Evolutionary conservation across 768 basidiomycete genomes (phyloP).

Genomic region (Tulasnella sp.): DNA sequence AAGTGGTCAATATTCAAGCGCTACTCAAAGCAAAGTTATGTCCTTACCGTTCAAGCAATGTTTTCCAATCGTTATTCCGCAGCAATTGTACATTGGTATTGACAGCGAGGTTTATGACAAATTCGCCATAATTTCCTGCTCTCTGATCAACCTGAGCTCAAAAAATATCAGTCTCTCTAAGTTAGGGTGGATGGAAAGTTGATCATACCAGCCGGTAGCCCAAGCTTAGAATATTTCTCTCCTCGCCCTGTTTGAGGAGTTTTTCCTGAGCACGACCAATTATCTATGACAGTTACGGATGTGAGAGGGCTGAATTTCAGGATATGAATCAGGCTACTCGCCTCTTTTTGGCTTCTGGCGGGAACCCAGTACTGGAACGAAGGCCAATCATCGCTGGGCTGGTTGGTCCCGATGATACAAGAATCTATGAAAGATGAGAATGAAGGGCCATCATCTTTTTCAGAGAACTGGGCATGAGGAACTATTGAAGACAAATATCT

Average conservation of each 20-base stretch:
- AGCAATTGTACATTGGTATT: slow-evolving; percentile 66
- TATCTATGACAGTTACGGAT: too few species aligned
- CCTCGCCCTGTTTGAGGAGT: slow-evolving; percentile 15
- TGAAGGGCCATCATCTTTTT: too few species aligned
- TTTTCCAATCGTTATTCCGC: slow-evolving; percentile 52
- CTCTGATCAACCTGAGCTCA: neutral
- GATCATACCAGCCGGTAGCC: slow-evolving; percentile 50
- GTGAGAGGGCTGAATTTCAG: too few species aligned
- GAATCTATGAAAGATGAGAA: too few species aligned
- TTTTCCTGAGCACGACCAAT: slow-evolving; percentile 14
- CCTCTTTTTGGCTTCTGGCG: too few species aligned
- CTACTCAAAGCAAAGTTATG: neutral
- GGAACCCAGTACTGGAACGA: too few species aligned
- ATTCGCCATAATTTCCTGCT: slow-evolving; percentile 27
- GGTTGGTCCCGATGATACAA: too few species aligned
- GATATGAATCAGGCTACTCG: too few species aligned
- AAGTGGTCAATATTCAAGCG: neutral
- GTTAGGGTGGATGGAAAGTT: neutral
- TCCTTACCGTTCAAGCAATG: slow-evolving; percentile 43
- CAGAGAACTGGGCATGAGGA: too few species aligned
- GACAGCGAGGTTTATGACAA: slow-evolving; percentile 45
- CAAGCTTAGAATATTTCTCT: slow-evolving; percentile 45
- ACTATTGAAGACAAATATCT: too few species aligned
- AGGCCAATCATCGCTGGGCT: too few species aligned
- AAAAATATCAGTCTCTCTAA: slow-evolving; percentile 6